Evolutionary conservation across 352 stramenopile genomes (phyloP).

Genomic region (Phytophthora pisi): DNA sequence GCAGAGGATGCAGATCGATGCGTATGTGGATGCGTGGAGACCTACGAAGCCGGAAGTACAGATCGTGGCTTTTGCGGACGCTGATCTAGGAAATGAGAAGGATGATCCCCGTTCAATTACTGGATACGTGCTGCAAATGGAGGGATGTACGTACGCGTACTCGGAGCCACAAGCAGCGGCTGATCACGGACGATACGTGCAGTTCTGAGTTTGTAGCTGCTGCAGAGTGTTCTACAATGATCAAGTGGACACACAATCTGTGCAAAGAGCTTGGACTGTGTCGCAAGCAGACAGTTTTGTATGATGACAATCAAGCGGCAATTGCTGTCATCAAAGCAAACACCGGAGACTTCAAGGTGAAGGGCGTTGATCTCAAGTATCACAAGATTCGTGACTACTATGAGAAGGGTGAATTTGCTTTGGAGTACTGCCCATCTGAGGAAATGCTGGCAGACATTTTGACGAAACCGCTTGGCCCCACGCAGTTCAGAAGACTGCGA

Average conservation of each 20-base stretch:
- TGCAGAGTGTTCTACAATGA: not conserved
- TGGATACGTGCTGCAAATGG: not conserved
- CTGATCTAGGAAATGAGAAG: not conserved
- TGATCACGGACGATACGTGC: not conserved
- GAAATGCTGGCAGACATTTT: not conserved
- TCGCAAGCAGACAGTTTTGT: not conserved
- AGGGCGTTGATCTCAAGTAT: slow-evolving; percentile 2
- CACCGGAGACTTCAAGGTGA: not conserved
- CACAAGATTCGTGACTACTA: slow-evolving; percentile 1
- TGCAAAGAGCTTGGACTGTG: not conserved
- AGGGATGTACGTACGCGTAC: not conserved
- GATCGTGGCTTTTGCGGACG: not conserved
- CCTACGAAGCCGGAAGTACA: not conserved
- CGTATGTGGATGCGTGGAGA: not conserved
- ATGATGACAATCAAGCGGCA: not conserved
- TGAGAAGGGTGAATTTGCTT: slow-evolving; percentile 1
- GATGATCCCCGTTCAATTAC: not conserved
- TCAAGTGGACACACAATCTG: not conserved
- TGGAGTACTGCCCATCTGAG: slow-evolving; percentile 8
- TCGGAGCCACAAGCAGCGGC: not conserved
- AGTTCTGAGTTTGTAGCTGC: not conserved
- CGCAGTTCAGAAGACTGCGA: not conserved
- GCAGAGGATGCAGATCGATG: not conserved
- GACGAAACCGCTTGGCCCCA: slow-evolving; percentile 32
- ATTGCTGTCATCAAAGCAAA: not conserved